Percentiles rank a stretch among this genome's conserved stretches.
phyloP scores from a whole-genome alignment of 129 eudicot species.

The Gnaphalium uliginosum region DNA sequence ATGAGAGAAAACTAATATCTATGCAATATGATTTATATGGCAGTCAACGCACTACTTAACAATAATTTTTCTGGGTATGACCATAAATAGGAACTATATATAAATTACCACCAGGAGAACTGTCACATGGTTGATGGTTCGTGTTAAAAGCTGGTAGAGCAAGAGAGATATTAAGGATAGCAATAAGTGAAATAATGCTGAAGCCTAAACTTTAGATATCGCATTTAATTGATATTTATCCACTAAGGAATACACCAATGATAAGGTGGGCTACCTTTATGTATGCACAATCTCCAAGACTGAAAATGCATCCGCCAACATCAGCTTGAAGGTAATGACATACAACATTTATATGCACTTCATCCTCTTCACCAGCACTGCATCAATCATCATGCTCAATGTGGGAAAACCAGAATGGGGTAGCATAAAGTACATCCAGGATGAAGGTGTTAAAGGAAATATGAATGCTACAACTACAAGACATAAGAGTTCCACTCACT shows the following conservation, averaged over 20 bases:
- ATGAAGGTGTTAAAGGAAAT: conserved; percentile 25
- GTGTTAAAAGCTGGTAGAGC: not conserved
- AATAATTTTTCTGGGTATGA: conserved; percentile 10
- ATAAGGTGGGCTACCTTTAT: conserved; percentile 53
- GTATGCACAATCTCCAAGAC: conserved; percentile 74
- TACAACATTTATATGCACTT: conserved; percentile 62
- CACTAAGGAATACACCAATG: not conserved
- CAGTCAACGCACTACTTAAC: conserved; percentile 8
- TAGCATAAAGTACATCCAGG: conserved; percentile 14
- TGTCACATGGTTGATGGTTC: not conserved
- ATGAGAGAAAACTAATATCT: not conserved
- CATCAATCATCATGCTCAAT: conserved; percentile 23
- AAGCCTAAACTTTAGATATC: conserved; percentile 4
- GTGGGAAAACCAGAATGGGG: conserved; percentile 12
- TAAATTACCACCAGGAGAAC: not conserved
- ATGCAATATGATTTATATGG: conserved; percentile 11
- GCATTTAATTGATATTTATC: conserved; percentile 9
- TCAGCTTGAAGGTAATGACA: conserved; percentile 81
- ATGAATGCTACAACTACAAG: conserved; percentile 31
- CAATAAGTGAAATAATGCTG: conserved; percentile 6
- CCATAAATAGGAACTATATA: not conserved
- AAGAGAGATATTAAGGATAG: conserved; percentile 17
- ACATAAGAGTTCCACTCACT: conserved; percentile 61
- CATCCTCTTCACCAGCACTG: conserved; percentile 83
- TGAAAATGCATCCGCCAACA: conserved; percentile 49